A percentile compares a stretch with the other conserved stretches of the same genome.
Conservation (phyloP, 805 yeast species). For the Metschnikowia amazonensis region DNA sequence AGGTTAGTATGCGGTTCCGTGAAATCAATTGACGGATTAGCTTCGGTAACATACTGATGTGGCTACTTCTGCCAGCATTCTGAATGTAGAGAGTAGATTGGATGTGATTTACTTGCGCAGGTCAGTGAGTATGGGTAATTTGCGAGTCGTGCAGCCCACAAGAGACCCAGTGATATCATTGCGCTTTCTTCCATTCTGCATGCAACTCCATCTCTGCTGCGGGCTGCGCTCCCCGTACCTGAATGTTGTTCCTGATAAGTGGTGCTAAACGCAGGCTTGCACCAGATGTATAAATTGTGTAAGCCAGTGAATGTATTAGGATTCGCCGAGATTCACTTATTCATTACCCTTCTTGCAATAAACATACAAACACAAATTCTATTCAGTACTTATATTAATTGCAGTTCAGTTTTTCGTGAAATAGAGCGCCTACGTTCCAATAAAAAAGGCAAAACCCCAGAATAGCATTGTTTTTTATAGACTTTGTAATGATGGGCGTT, state of each 20-base stretch:
- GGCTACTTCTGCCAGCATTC: conserved; percentile 13
- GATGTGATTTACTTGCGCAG: background rate
- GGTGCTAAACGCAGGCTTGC: no score
- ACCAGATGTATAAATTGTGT: no score
- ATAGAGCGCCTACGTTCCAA: no score
- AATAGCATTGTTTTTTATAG: no score
- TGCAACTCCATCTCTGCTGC: background rate
- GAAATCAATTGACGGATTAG: background rate
- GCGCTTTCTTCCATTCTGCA: conserved; percentile 7
- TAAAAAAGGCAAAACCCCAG: no score
- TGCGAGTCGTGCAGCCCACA: conserved; percentile 5
- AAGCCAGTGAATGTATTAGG: no score
- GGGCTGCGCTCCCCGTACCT: background rate
- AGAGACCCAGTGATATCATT: conserved; percentile 3
- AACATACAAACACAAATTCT: no score
- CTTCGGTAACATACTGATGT: conserved; percentile 15
- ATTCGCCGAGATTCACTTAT: no score
- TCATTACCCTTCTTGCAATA: no score
- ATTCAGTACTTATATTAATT: no score
- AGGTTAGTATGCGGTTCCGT: conserved; percentile 15
- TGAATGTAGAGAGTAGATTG: background rate
- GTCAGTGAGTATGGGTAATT: background rate
- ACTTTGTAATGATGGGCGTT: no score
- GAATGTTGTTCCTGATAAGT: background rate
- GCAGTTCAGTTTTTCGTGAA: no score